Conservation (phyloP, 2,329 filamentous ascomycete species). For the Stenocarpella maydis region DNA sequence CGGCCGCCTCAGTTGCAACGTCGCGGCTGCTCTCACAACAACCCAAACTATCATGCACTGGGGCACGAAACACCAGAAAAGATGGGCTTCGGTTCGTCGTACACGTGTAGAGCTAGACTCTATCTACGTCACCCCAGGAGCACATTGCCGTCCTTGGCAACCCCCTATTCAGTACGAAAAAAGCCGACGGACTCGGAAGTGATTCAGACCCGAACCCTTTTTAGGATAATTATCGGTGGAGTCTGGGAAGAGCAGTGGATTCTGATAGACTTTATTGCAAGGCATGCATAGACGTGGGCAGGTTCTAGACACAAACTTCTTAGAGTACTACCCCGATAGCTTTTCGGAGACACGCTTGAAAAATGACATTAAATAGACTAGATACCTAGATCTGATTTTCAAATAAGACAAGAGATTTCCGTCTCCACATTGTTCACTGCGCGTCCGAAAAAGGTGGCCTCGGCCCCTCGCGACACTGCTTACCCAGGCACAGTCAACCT, state of each 20-base stretch:
- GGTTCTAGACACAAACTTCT: too few species aligned
- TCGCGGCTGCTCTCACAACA: background rate
- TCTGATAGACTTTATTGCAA: background rate
- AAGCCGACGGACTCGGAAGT: background rate
- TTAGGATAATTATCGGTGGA: background rate
- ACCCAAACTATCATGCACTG: background rate
- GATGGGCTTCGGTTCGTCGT: background rate
- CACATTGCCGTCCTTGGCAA: background rate
- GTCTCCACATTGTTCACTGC: too few species aligned
- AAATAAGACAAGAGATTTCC: too few species aligned
- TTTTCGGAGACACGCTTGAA: too few species aligned
- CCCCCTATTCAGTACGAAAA: background rate
- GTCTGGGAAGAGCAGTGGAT: background rate
- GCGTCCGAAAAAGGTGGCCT: too few species aligned
- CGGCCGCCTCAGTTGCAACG: background rate
- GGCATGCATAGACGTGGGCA: too few species aligned
- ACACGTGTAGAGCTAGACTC: background rate
- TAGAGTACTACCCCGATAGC: too few species aligned
- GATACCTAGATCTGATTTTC: too few species aligned
- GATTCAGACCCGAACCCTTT: background rate
- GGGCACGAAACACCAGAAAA: background rate
- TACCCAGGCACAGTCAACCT: too few species aligned
- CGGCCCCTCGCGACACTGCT: too few species aligned
- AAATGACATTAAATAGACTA: too few species aligned
- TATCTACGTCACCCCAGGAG: background rate